Base-by-base conservation (phyloP, 257 asterid species). In the Penstemon davidsonii region DNA sequence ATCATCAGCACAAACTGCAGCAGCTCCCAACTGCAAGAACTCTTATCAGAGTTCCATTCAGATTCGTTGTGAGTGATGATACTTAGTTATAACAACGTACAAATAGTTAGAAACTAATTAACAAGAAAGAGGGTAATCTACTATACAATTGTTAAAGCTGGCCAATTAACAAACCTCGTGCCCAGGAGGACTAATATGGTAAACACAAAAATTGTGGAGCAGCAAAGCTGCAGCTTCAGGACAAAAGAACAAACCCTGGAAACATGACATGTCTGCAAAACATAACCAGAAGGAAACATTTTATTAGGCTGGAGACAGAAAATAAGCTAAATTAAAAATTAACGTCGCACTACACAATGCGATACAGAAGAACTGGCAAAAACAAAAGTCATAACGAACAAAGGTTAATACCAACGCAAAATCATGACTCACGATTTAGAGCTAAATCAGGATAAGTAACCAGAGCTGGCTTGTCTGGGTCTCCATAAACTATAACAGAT, bases 21-120 rank as follows among this genome's bases (percentile, higher is more conserved):
- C 92, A 81, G 98, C 96, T 79, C 96, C 96, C 86, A 92, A 87
- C 98, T 89, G 95, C 87, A 84, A 80, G 85, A 87, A 83, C 95
- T 86, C 96, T 86, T 84, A 86, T 75, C 72, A 83, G 88, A 79
- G 83, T 86, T 76, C 84, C 76, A 78, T 78, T 66, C 55, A 78
- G 62, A 78, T 53, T 71, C 56, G 55, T 77, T 69, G 84, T 86
- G 78, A 88, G 87, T 72, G 70, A 73, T 74, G 54, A 64, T 62
- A 74, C 82, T 50, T 66, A 49, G 63, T n/a, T 1, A 41, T 8
- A 36, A 56, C 36, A 40, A 47, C n/a, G 61, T 8, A 49, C 39
- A 39, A 61, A 42, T 5, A 55, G 5, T 37, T 9, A 45, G 38
- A 43, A 55, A 69, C 39, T 42, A 45, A 67, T 38, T 36, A 42